Conservation (phyloP, 2,329 filamentous ascomycete species). For the Emmonsia crescens region DNA sequence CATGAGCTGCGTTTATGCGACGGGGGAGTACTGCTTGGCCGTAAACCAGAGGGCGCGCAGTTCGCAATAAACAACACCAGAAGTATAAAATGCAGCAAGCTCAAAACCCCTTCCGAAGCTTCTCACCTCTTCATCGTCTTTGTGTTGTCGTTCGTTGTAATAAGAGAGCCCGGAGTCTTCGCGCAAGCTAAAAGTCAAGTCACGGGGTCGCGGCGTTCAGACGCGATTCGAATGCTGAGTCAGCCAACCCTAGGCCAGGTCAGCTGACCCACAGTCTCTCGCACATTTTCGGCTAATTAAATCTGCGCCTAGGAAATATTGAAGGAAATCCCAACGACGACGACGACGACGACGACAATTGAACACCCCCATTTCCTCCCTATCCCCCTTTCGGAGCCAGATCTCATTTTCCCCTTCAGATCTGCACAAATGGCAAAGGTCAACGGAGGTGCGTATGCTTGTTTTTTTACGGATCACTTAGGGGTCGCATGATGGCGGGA, state of each 20-base stretch:
- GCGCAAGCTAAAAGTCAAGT: not conserved
- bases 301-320: no score
- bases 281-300: slow-evolving; percentile 5
- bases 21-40: not conserved
- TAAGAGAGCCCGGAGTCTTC: no score
- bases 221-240: not conserved
- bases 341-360: slow-evolving; percentile 1
- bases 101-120: not conserved
- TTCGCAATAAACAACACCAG: not conserved
- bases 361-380: not conserved
- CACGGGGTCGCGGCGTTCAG: not conserved
- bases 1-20: not conserved
- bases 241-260: slow-evolving; percentile 11
- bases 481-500: no score
- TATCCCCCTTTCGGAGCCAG: slow-evolving; percentile 4
- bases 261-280: slow-evolving; percentile 14
- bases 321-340: not conserved
- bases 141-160: not conserved
- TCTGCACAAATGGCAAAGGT: slow-evolving; percentile 24
- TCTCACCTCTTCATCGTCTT: not conserved
- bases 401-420: slow-evolving; percentile 11
- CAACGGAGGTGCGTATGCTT: slow-evolving; percentile 20
- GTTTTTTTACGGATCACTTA: not conserved
- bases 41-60: not conserved
- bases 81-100: not conserved